Evolutionary conservation across 164 flowering plant genomes (phyloP).

Genomic region (Akebia trifoliata): DNA sequence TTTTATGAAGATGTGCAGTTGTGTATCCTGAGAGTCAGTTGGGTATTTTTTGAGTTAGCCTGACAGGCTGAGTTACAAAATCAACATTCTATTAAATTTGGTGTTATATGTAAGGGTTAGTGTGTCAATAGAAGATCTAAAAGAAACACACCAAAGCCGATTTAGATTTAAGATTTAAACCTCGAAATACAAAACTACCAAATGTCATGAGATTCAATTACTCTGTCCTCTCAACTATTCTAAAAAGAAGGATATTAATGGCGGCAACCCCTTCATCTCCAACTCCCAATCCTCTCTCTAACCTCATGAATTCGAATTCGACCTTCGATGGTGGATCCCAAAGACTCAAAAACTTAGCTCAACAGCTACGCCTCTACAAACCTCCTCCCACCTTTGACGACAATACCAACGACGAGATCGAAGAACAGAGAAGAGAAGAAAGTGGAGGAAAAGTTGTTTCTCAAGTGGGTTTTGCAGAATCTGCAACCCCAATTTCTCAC

Average conservation of each 20-base stretch:
- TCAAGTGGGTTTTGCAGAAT: conserved; percentile 65
- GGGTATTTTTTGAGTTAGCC: too few species aligned
- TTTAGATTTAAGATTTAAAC: too few species aligned
- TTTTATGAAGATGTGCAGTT: too few species aligned
- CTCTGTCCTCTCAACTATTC: too few species aligned
- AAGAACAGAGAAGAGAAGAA: conserved; percentile 37
- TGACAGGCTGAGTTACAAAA: too few species aligned
- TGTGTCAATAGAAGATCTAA: too few species aligned
- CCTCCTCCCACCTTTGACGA: conserved; percentile 28
- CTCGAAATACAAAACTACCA: too few species aligned
- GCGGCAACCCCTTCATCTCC: conserved; percentile 7
- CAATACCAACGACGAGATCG: conserved; percentile 24
- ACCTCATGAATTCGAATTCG: not conserved
- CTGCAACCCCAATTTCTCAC: conserved; percentile 22
- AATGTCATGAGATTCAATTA: too few species aligned
- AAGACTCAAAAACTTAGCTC: conserved; percentile 45
- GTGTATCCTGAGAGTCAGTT: too few species aligned
- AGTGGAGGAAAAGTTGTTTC: conserved; percentile 24
- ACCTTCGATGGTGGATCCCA: not conserved
- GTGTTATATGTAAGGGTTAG: too few species aligned
- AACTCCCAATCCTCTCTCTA: not conserved
- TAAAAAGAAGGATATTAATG: conserved; percentile 5
- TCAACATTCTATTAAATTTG: too few species aligned
- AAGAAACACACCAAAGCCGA: too few species aligned
- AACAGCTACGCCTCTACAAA: conserved; percentile 64